phyloP scores from a whole-genome alignment of 2,329 filamentous ascomycete species.

The Waltergamsia citrina region DNA sequence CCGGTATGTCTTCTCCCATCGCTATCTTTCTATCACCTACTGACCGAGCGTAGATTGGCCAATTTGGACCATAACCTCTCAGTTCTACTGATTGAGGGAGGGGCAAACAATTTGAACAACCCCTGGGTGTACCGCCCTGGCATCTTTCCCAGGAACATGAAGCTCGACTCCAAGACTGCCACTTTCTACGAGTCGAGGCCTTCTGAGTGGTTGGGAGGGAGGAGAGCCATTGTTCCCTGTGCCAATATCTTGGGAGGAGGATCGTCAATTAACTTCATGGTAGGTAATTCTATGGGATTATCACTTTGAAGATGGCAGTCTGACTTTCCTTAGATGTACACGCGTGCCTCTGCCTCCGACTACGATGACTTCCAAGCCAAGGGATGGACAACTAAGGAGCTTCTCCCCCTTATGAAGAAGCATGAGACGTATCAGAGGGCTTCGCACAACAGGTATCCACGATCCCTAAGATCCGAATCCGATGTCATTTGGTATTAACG shows the following conservation, averaged over 20 bases:
- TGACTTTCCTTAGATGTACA: conserved; percentile 47
- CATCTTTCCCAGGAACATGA: conserved; percentile 71
- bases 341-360: conserved; percentile 60
- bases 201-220: conserved; percentile 61
- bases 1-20: conserved; percentile 35
- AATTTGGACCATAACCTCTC: conserved; percentile 67
- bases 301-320: conserved; percentile 21
- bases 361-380: conserved; percentile 74
- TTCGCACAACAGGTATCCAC: conserved; percentile 38
- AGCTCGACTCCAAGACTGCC: conserved; percentile 71
- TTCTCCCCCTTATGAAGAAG: conserved; percentile 70
- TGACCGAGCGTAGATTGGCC: conserved; percentile 47
- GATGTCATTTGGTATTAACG: not conserved
- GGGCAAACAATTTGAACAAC: conserved; percentile 68
- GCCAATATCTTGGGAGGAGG: conserved; percentile 65
- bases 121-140: conserved; percentile 69
- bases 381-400: conserved; percentile 69
- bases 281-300: too few species aligned
- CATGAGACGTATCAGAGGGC: conserved; percentile 69
- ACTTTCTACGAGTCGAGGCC: conserved; percentile 73
- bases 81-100: conserved; percentile 61
- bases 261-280: conserved; percentile 72
- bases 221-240: conserved; percentile 64
- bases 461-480: not conserved
- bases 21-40: too few species aligned